Conservation (phyloP, 1,284 basidiomycete species). For the Termitomyces sp. region DNA sequence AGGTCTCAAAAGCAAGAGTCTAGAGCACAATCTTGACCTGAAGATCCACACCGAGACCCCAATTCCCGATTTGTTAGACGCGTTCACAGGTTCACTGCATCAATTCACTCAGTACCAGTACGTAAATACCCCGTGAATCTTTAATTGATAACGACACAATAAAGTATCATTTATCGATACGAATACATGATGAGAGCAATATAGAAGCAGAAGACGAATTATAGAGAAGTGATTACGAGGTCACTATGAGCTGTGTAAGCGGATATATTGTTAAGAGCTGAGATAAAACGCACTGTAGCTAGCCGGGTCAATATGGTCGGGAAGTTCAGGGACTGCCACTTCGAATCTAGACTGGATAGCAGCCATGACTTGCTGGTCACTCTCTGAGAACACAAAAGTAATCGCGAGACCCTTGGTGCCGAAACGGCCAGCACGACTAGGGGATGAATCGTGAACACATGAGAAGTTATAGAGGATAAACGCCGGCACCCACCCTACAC, state of each 20-base stretch:
- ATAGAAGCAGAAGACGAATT: constrained; percentile 13
- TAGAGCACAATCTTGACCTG: neutral
- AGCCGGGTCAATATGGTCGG: constrained; percentile 88
- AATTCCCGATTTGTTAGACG: neutral
- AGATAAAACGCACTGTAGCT: constrained; percentile 67
- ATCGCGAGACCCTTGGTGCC: constrained; percentile 99
- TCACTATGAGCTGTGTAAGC: constrained; percentile 26
- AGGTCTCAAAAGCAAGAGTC: neutral
- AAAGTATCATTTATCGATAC: constrained; percentile 18
- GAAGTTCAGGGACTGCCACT: constrained; percentile 88
- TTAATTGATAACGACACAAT: constrained; percentile 1
- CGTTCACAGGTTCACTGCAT: neutral
- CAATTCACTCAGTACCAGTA: neutral
- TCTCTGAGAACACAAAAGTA: constrained; percentile 91
- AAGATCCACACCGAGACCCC: neutral
- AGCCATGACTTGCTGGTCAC: constrained; percentile 90
- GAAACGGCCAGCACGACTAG: constrained; percentile 94
- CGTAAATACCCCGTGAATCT: neutral
- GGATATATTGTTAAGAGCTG: neutral
- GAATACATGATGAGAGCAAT: constrained; percentile 16
- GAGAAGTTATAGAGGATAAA: neutral
- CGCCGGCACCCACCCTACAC: constrained; percentile 72
- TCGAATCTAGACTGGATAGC: constrained; percentile 91
- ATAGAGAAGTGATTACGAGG: constrained; percentile 28
- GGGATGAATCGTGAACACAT: constrained; percentile 3